Percentiles rank a stretch among this genome's conserved stretches.
Conservation (phyloP, 352 stramenopile species). For the Phytophthora sojae region DNA sequence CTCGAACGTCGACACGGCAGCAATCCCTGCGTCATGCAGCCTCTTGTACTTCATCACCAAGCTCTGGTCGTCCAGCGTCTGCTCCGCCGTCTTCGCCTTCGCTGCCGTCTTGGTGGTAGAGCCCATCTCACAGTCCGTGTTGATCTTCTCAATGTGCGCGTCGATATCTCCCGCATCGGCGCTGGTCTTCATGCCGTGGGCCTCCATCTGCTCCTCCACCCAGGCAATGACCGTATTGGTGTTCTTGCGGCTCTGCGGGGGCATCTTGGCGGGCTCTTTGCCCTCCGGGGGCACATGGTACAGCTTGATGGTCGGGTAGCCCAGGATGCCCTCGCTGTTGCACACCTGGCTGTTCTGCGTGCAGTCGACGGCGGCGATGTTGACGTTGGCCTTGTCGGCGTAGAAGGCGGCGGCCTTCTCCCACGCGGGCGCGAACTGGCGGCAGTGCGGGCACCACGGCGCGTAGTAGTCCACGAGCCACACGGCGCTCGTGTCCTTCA, state of each 20-base stretch:
- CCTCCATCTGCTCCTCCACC: conserved; percentile 63
- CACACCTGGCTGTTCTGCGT: conserved; percentile 64
- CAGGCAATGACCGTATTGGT: conserved; percentile 72
- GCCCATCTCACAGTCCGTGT: conserved; percentile 51
- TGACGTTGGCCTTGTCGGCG: conserved; percentile 54
- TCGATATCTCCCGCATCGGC: conserved; percentile 57
- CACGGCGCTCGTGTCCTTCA: conserved; percentile 51
- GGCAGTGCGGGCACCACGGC: conserved; percentile 83
- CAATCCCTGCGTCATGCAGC: conserved; percentile 69
- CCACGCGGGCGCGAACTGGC: conserved; percentile 72
- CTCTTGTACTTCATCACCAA: conserved; percentile 69
- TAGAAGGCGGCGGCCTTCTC: conserved; percentile 80
- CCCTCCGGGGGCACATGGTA: conserved; percentile 62
- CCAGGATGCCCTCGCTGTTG: conserved; percentile 65
- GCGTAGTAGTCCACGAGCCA: conserved; percentile 88
- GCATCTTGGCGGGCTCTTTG: conserved; percentile 47
- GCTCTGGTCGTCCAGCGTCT: conserved; percentile 42
- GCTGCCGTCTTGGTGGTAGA: conserved; percentile 7
- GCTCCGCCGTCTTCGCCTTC: conserved; percentile 24
- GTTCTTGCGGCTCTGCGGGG: conserved; percentile 44
- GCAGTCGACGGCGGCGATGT: conserved; percentile 82
- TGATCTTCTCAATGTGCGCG: conserved; percentile 61
- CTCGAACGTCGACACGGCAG: conserved; percentile 74
- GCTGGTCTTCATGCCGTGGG: conserved; percentile 57
- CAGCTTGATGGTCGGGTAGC: conserved; percentile 74